Evolutionary conservation across 163 green algal species (phyloP).

Genomic region (Chlamydomonas reinhardtii): DNA sequence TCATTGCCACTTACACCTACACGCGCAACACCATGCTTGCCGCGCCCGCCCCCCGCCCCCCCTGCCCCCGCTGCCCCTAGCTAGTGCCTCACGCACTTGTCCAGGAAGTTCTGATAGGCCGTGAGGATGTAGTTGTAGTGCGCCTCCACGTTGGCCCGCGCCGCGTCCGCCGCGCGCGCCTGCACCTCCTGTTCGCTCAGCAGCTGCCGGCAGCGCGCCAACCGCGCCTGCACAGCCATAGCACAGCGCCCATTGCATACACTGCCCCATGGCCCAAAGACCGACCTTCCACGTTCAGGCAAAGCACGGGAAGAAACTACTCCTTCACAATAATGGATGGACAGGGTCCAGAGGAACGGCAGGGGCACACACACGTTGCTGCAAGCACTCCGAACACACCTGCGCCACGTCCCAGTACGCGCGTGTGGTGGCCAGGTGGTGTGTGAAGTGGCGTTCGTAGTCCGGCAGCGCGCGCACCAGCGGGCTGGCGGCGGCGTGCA

Average conservation of each 20-base stretch:
- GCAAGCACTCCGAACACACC: neutral
- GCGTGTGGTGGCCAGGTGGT: conserved; percentile 72
- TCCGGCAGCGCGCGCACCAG: conserved; percentile 86
- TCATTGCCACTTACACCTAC: too few species aligned
- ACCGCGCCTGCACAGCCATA: too few species aligned
- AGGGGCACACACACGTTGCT: neutral
- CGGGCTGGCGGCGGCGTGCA: conserved; percentile 74
- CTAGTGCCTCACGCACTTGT: conserved; percentile 49
- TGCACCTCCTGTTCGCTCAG: conserved; percentile 87
- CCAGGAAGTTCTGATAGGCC: conserved; percentile 76
- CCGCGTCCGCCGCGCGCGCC: conserved; percentile 82
- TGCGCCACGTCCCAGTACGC: conserved; percentile 68
- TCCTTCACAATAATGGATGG: too few species aligned
- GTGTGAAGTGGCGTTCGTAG: conserved; percentile 90
- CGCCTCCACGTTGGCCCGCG: conserved; percentile 86
- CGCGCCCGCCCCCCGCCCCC: too few species aligned
- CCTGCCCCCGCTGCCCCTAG: too few species aligned
- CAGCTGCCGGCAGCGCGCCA: conserved; percentile 68
- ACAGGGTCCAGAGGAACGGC: too few species aligned
- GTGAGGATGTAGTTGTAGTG: conserved; percentile 87
- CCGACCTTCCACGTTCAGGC: too few species aligned
- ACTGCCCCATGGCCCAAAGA: too few species aligned
- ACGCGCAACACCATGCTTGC: too few species aligned
- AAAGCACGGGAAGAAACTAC: too few species aligned
- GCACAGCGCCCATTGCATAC: too few species aligned